Conservation (phyloP, 768 basidiomycete genomes). For the Arthromyces matolae region DNA sequence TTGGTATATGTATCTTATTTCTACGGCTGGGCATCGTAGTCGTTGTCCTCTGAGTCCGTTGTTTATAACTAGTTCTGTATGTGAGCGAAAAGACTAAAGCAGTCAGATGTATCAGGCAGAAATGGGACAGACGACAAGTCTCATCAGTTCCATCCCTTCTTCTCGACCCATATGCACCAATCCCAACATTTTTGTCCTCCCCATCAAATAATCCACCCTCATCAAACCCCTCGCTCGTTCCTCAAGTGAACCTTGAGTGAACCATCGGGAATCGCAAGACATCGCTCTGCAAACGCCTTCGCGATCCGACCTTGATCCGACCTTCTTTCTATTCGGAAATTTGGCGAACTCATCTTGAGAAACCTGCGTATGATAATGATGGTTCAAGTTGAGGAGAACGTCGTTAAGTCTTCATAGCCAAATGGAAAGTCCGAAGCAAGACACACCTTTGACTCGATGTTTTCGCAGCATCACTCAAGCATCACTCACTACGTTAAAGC, state of each 20-base stretch:
- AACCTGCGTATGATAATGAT: no score
- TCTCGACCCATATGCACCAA: neutral
- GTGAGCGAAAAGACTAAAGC: neutral
- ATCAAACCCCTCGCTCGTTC: neutral
- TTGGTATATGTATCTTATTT: neutral
- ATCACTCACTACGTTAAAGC: no score
- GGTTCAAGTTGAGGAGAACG: no score
- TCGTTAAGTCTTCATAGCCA: no score
- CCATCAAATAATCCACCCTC: conserved; percentile 5
- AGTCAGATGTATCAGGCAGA: neutral
- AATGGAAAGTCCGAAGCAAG: no score
- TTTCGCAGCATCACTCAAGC: no score
- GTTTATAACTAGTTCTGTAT: neutral
- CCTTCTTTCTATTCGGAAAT: no score
- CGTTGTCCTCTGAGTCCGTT: no score
- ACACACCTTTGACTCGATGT: no score
- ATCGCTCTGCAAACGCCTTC: conserved; percentile 1
- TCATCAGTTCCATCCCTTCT: neutral
- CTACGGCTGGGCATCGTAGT: no score
- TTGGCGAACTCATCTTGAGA: no score
- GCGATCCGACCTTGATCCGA: neutral
- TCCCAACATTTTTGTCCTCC: conserved; percentile 1
- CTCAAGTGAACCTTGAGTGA: neutral
- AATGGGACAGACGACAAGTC: neutral
- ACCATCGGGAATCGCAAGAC: neutral